Evolutionary conservation across 345 rosid species (phyloP), one percentile per base, ranked within the genome.

Genomic region (Salix viminalis): DNA sequence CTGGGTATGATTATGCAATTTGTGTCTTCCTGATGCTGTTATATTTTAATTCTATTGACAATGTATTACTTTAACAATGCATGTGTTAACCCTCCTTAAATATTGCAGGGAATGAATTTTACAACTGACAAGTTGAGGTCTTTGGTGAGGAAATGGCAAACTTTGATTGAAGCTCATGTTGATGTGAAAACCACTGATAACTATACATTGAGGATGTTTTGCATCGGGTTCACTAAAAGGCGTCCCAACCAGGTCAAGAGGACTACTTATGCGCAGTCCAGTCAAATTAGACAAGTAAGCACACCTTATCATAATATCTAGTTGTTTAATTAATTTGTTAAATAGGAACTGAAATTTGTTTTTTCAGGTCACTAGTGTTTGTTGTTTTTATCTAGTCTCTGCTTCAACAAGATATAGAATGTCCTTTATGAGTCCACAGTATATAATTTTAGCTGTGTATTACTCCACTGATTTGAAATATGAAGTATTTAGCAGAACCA

Each of bases 81-180:
- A 50, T 52, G 65, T 37, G 39, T 19, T 52, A 19, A 69, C 10
- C 28, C 21, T 28, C 13, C 24, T 3, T 10, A 1, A n/a, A 62
- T 26, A n/a, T 23, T 82, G 1, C 73, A 94, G 98, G 99, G 99
- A 9, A 96, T 94, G 99, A 85, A 92, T 62, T 96, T 96, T 74
- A 96, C 99, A 0, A 92, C 95, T 0, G 99, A 94, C 85, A 96
- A 96, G 78, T 77, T 93, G 77, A 96, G 99, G 91, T 96, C 99
- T 0, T 83, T 96, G 88, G 99, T 94, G 68, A 85, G 90, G 58
- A 96, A 91, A 82, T 96, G 98, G 98, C 97, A 96, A 80, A 93
- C 96, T 21, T 81, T 93, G 87, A 92, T 92, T 34, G 99, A 96
- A 86, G 85, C 91, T 67, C 93, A 91, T 72, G 99, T 94, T n/a